Evolutionary conservation across 2,329 filamentous ascomycete genomes (phyloP).

Genomic region (Lasiodiplodia sp.): DNA sequence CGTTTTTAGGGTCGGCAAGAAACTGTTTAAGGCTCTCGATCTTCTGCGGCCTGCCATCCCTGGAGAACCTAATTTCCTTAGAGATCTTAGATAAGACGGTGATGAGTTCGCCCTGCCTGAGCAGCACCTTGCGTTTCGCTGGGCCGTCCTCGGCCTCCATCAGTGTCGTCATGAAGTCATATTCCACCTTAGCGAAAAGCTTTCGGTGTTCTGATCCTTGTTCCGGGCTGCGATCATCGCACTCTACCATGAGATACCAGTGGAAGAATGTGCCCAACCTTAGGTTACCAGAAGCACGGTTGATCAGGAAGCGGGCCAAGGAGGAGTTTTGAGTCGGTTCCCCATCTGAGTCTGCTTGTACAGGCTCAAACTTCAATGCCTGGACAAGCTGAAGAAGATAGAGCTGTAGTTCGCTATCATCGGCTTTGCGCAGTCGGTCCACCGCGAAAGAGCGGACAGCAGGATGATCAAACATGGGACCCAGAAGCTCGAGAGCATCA

Average conservation of each 20-base stretch:
- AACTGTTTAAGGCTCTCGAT: slow-evolving; percentile 84
- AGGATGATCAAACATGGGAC: slow-evolving; percentile 87
- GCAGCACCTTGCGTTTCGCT: slow-evolving; percentile 76
- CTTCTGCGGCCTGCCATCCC: slow-evolving; percentile 80
- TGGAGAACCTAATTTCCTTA: slow-evolving; percentile 82
- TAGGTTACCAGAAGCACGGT: slow-evolving; percentile 85
- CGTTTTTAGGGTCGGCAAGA: slow-evolving; percentile 87
- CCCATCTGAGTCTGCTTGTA: slow-evolving; percentile 59
- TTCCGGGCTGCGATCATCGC: slow-evolving; percentile 80
- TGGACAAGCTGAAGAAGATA: slow-evolving; percentile 96
- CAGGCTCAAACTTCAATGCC: slow-evolving; percentile 86
- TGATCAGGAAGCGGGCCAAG: slow-evolving; percentile 86
- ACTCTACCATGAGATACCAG: slow-evolving; percentile 99
- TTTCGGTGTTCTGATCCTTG: slow-evolving; percentile 78
- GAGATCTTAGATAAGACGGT: slow-evolving; percentile 87
- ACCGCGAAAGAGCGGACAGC: slow-evolving; percentile 93
- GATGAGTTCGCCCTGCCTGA: slow-evolving; percentile 89
- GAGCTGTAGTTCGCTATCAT: slow-evolving; percentile 87
- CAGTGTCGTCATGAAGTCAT: slow-evolving; percentile 92
- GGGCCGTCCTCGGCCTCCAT: slow-evolving; percentile 74
- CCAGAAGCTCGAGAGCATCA: slow-evolving; percentile 91
- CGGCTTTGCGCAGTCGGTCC: slow-evolving; percentile 86
- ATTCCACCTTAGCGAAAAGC: slow-evolving; percentile 91
- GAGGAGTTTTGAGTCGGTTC: slow-evolving; percentile 78
- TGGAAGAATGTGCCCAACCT: slow-evolving; percentile 93